phyloP scores from a whole-genome alignment of 1,284 basidiomycete species.

The Cryptococcus floricola region DNA sequence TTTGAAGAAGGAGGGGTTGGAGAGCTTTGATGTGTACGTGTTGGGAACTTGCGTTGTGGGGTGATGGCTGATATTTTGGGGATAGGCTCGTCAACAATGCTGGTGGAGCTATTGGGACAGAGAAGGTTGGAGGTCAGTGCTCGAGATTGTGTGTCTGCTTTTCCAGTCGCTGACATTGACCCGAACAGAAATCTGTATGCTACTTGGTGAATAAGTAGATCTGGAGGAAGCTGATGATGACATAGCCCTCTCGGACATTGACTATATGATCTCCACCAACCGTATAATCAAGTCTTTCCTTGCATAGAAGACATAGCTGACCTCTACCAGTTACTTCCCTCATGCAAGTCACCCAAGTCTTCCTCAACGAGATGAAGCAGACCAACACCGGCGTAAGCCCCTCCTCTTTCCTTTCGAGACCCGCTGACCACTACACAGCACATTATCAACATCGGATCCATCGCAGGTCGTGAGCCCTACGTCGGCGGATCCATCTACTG shows the following conservation, averaged over 20 bases:
- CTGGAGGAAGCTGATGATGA: constrained; percentile 13
- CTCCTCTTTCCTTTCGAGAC: not conserved
- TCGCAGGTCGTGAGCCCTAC: constrained; percentile 90
- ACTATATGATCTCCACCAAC: constrained; percentile 84
- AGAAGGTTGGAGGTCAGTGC: constrained; percentile 39
- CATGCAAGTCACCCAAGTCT: constrained; percentile 39
- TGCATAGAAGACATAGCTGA: not conserved
- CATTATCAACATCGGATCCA: constrained; percentile 90
- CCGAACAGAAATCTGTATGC: not conserved
- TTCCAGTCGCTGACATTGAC: not conserved
- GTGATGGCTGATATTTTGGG: not conserved
- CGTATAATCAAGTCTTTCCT: constrained; percentile 9
- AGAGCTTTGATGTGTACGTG: constrained; percentile 37
- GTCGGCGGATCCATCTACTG: constrained; percentile 62
- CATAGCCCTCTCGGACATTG: constrained; percentile 38
- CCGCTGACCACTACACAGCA: constrained; percentile 51
- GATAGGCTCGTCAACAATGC: constrained; percentile 47
- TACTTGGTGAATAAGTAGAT: not conserved
- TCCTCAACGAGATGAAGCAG: constrained; percentile 73
- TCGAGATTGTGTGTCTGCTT: not conserved
- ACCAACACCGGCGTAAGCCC: constrained; percentile 61
- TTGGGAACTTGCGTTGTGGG: not conserved
- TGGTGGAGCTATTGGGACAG: constrained; percentile 42
- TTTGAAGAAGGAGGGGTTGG: constrained; percentile 24
- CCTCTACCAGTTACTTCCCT: constrained; percentile 29